Percentiles rank a stretch among this genome's conserved stretches.
phyloP scores from a whole-genome alignment of 805 yeast species.

The Spathaspora hagerdaliae region DNA sequence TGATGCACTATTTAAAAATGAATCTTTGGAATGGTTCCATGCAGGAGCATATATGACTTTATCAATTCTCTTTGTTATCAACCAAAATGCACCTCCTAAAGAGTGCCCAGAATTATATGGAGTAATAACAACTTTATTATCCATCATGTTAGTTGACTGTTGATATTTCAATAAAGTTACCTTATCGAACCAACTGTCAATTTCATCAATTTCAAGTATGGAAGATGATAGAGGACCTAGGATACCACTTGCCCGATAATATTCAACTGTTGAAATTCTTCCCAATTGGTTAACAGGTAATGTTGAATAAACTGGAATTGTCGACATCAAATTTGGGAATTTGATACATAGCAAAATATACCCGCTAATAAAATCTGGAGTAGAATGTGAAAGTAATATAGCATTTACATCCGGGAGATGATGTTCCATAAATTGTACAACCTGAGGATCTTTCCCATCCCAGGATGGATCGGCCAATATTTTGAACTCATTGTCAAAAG shows the following conservation, averaged over 20 bases:
- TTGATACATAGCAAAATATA: conserved; percentile 60
- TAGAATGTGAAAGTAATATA: conserved; percentile 82
- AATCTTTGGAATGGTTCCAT: conserved; percentile 93
- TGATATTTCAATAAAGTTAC: conserved; percentile 70
- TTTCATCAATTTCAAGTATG: conserved; percentile 60
- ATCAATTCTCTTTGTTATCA: conserved; percentile 67
- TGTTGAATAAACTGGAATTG: conserved; percentile 80
- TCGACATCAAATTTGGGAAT: conserved; percentile 51
- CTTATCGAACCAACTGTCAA: conserved; percentile 76
- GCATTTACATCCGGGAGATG: conserved; percentile 50
- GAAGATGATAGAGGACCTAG: conserved; percentile 67
- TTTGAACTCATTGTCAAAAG: conserved; percentile 51
- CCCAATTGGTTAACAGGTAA: conserved; percentile 88
- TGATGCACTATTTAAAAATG: conserved; percentile 55
- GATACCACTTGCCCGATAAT: conserved; percentile 67
- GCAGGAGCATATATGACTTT: conserved; percentile 83
- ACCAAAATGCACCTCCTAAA: conserved; percentile 92
- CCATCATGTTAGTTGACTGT: conserved; percentile 65
- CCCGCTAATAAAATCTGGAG: conserved; percentile 76
- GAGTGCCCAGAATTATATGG: conserved; percentile 92
- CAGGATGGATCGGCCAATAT: conserved; percentile 73
- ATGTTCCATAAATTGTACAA: conserved; percentile 30
- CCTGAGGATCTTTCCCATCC: conserved; percentile 48
- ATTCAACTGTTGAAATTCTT: conserved; percentile 77
- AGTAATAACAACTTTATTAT: conserved; percentile 62